Evolutionary conservation across 169 alveolate genomes (phyloP), one percentile per base, ranked within the genome.

Genomic region (Cryptosporidium andersoni): DNA sequence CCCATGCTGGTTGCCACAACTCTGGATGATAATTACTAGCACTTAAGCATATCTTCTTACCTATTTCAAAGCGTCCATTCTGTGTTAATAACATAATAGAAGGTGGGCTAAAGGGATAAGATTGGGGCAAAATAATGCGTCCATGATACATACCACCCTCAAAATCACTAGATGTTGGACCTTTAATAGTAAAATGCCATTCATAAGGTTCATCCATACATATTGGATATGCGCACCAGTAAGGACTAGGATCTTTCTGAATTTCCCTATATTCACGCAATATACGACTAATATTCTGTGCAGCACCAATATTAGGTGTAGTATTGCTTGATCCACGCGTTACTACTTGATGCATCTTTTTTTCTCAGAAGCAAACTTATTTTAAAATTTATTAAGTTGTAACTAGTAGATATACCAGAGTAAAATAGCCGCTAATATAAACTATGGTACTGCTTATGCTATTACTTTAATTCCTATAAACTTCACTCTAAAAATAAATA

Each of bases 1-100:
- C 95, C 97, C 98, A 95, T 43, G 96, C 95, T 11, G 98, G 97
- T 68, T 95, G 96, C 97, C 98, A 95, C 62, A 92, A 93, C 81
- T 95, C 98, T 9, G 97, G 97, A 52, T 94, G 97, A 66, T 88
- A 95, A 80, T 91, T 92, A 63, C 92, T 89, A 7, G 95, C 96
- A 45, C 96, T 93, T 47, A 94, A 67, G 64, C 97, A 94, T 40
- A 95, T 93, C 82, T 95, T 93, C 82, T 91, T 95, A 80, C 93
- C 94, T 51, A 91, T 90, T 56, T 95, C 96, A 81, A 95, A 95
- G 51, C 98, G 90, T 40, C 98, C 98, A 65, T 89, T 92, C 43
- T 95, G 96, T 3, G 97, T 95, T 43, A 95, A 81, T 89, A 95
- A 80, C 92, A 90, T 80, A 48, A 95, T 88, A 25, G 92, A 91